Percentiles rank a stretch among this genome's conserved stretches.
Evolutionary conservation across 176 grass and related monocot species (phyloP).

Genomic region (Avena atlantica): DNA sequence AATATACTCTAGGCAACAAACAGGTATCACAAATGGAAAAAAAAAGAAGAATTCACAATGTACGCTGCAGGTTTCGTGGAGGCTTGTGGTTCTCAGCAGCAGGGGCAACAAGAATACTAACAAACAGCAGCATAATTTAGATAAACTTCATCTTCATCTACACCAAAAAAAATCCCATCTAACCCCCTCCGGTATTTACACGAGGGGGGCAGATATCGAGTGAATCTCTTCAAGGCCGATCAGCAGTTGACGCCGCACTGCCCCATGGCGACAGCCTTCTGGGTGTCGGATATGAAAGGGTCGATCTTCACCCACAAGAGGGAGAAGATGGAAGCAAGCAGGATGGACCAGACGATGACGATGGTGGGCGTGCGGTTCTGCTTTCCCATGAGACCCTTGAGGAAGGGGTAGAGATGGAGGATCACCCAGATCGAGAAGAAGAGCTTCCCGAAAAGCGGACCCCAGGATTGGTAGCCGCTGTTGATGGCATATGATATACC

Average conservation of each 20-base stretch:
- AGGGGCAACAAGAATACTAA: conserved; percentile 25
- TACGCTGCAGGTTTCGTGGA: conserved; percentile 14
- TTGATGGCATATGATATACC: conserved; percentile 93
- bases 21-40: conserved; percentile 36
- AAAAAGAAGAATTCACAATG: conserved; percentile 54
- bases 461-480: conserved; percentile 97
- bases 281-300: conserved; percentile 77
- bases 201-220: conserved; percentile 48
- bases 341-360: conserved; percentile 94
- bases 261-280: conserved; percentile 63
- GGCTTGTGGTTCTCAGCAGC: conserved; percentile 21
- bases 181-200: conserved; percentile 71
- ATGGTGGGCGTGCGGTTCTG: conserved; percentile 92
- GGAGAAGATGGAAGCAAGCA: conserved; percentile 93
- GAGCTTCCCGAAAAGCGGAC: conserved; percentile 84
- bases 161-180: conserved; percentile 55
- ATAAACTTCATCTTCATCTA: conserved; percentile 54
- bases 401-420: conserved; percentile 94
- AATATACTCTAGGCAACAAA: conserved; percentile 59
- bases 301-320: conserved; percentile 93
- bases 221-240: conserved; percentile 40
- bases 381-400: conserved; percentile 94
- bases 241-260: conserved; percentile 94
- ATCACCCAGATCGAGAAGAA: conserved; percentile 99
- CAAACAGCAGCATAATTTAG: conserved; percentile 42